phyloP scores from a whole-genome alignment of 2,329 filamentous ascomycete species.

The Ophiostoma perfectum region DNA sequence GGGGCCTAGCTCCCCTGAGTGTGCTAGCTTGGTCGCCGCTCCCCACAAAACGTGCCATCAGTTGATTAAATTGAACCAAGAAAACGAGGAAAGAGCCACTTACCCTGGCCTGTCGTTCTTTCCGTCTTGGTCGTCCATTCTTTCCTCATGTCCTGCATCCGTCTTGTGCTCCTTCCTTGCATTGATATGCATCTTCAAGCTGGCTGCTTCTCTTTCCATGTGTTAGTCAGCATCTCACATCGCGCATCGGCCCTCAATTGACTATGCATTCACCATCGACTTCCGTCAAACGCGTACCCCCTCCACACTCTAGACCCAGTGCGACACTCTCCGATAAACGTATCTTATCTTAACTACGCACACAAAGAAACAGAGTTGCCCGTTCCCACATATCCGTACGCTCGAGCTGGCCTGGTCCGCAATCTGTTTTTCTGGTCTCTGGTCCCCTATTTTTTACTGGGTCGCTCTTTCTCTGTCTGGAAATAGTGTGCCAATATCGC shows the following conservation, averaged over 20 bases:
- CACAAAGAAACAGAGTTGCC: background rate
- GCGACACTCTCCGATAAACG: background rate
- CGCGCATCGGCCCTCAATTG: too few species aligned
- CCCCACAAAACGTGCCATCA: conserved; percentile 10
- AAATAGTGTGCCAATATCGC: conserved; percentile 13
- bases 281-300: background rate
- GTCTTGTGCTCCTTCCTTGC: background rate
- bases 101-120: conserved; percentile 5
- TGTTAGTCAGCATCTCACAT: background rate
- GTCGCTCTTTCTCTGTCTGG: conserved; percentile 13
- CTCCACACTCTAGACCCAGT: background rate
- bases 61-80: background rate
- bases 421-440: background rate
- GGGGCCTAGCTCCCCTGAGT: conserved; percentile 8
- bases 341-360: background rate
- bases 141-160: background rate
- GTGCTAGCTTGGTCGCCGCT: background rate
- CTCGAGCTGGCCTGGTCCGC: background rate
- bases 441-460: conserved; percentile 16
- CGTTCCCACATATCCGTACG: background rate
- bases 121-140: conserved; percentile 6
- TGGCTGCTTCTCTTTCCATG: background rate
- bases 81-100: conserved; percentile 7
- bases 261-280: background rate
- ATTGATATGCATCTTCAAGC: too few species aligned